These are phyloP conservation scores for Nemania sp. DNA, from an alignment of 2,329 filamentous ascomycete species.

Conservation along the genomic window DNA sequence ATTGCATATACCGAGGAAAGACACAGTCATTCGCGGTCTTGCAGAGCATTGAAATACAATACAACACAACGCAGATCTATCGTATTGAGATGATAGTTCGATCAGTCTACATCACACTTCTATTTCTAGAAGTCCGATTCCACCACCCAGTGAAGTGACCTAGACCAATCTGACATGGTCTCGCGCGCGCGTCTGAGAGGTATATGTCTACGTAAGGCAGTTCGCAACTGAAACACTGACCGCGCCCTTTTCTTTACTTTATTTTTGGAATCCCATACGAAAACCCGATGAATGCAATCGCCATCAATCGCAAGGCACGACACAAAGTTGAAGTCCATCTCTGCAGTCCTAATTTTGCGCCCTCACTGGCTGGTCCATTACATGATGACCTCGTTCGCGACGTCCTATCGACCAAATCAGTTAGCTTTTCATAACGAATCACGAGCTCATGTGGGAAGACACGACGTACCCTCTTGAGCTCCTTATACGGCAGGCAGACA, in stretches of 20 bases:
- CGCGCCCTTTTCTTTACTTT: slow-evolving; percentile 12
- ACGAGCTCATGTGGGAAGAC: neutral
- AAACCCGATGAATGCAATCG: slow-evolving; percentile 14
- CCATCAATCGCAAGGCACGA: slow-evolving; percentile 2
- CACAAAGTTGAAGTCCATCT: slow-evolving; percentile 11
- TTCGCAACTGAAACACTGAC: slow-evolving; percentile 12
- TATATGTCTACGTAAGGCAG: slow-evolving; percentile 23
- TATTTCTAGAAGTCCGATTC: no score
- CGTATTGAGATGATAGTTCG: no score
- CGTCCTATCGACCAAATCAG: slow-evolving; percentile 61
- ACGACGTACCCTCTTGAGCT: slow-evolving; percentile 83
- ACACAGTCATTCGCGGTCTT: neutral
- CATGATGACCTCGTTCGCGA: slow-evolving; percentile 90
- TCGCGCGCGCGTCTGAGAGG: slow-evolving; percentile 13
- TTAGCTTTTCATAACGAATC: slow-evolving; percentile 35
- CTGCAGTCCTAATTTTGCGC: neutral
- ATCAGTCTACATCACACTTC: no score
- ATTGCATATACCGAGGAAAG: no score
- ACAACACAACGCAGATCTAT: no score
- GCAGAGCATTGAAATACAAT: neutral
- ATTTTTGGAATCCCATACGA: slow-evolving; percentile 3
- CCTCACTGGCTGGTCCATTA: slow-evolving; percentile 48
- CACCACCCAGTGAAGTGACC: no score
- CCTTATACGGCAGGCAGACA: slow-evolving; percentile 95
- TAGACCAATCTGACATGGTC: neutral